Base-by-base conservation (phyloP, 2,329 filamentous ascomycete species). In the Cladosporium velox region DNA sequence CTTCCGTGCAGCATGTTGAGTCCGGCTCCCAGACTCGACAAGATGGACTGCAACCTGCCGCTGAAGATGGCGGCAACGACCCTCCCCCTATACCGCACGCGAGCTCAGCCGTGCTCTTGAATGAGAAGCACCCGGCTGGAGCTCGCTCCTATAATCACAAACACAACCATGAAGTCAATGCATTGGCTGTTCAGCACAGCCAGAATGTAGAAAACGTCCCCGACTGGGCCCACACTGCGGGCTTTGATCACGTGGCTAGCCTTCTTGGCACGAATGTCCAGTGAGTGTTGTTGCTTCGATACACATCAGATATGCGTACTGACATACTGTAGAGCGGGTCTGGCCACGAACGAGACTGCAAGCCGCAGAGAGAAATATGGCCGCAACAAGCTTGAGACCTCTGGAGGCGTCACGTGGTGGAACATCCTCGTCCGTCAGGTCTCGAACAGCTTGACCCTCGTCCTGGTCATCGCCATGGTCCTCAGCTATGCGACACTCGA, bases 401-500 rank as follows among this genome's bases (percentile, higher is more conserved):
- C 71, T 15, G 73, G 71, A 30, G 69, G 70, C 35, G 69, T 74
- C 38, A 74, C 70, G 41, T 72, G 71, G 70, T 75, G 73, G 71
- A 70, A 68, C 4, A 75, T 76, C 41, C 73, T 79, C 5, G 67
- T 77, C 41, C 73, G 76, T 51, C 77, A 79, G 65, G 72, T 77
- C 24, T 75, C 75, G 41, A 79, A 79, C 70, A 77, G 76, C 64
- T 71, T 79, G 69, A 77, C 77, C 11, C 67, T 78, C 65, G 77
- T 79, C 64, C 79, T 88, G 60, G 84, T 86, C 62, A 78, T 85
- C 64, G 86, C 83, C 65, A 88, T 87, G 84, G 81, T 78, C 52
- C 83, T 86, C 62, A 86, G 82, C 59, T 87, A 86, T 68, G 85
- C 81, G 49, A 87, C 87, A 66, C 75, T 81, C 67, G 87, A 86